A percentile compares a stretch with the other conserved stretches of the same genome.
Evolutionary conservation across 305 asterid species (phyloP).

Genomic region (Fraxinus sp.): DNA sequence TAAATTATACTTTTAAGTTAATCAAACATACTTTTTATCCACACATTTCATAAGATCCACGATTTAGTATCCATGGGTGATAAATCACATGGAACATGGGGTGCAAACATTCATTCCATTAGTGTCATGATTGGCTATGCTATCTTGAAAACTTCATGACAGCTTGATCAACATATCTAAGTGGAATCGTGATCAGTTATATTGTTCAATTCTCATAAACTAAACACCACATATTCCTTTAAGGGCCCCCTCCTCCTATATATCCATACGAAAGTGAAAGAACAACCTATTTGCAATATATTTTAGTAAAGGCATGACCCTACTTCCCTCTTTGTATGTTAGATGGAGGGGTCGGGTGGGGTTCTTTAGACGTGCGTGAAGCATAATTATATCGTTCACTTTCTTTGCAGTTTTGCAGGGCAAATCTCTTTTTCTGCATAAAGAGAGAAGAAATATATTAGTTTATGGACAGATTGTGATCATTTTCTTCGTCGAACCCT

Average conservation of each 20-base stretch:
- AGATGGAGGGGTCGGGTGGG: not conserved
- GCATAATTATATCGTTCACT: not conserved
- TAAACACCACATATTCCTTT: not conserved
- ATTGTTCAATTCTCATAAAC: not conserved
- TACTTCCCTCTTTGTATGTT: not conserved
- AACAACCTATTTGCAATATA: not conserved
- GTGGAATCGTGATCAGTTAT: not conserved
- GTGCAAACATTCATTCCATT: not conserved
- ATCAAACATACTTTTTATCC: not conserved
- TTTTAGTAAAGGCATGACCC: not conserved
- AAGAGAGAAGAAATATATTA: not conserved
- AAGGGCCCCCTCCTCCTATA: not conserved
- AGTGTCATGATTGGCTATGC: not conserved
- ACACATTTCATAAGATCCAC: not conserved
- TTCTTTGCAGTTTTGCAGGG: not conserved
- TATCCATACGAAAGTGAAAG: not conserved
- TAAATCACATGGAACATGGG: not conserved
- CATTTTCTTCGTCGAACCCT: not conserved
- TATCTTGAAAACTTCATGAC: not conserved
- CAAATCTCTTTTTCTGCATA: not conserved
- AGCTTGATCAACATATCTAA: not conserved
- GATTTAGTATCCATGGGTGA: not conserved
- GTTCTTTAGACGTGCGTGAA: not conserved
- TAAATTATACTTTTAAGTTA: no score
- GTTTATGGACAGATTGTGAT: not conserved